Evolutionary conservation across 148 eudicot genomes (phyloP).

Genomic region (Bassia scoparia): DNA sequence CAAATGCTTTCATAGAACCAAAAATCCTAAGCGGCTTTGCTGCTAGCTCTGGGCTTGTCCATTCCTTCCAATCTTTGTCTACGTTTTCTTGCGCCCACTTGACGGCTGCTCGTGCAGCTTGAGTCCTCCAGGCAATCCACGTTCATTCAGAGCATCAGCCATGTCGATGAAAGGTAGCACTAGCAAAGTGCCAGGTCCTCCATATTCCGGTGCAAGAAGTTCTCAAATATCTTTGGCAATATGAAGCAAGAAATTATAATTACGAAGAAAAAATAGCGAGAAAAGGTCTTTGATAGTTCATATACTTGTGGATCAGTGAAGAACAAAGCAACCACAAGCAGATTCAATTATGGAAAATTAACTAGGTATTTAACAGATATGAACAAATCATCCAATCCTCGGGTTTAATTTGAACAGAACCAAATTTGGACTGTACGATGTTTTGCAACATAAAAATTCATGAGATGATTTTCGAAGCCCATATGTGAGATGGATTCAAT

Average conservation of each 20-base stretch:
- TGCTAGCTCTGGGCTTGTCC: conserved; percentile 34
- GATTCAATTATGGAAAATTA: neutral
- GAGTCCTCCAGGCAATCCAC: conserved; percentile 76
- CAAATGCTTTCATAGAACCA: neutral
- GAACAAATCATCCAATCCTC: neutral
- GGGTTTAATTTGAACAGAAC: neutral
- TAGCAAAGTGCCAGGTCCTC: conserved; percentile 85
- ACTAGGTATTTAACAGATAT: neutral
- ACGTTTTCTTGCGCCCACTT: conserved; percentile 44
- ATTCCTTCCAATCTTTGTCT: conserved; percentile 84
- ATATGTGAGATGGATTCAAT: neutral
- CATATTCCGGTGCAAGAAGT: conserved; percentile 80
- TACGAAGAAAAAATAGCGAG: neutral
- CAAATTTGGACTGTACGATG: too few relatives aligned
- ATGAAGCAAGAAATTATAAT: neutral
- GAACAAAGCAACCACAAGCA: neutral
- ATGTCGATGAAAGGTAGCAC: conserved; percentile 82
- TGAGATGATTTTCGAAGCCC: neutral
- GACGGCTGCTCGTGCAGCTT: conserved; percentile 76
- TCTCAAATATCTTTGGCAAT: conserved; percentile 46
- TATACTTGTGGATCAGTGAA: neutral
- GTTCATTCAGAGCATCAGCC: conserved; percentile 75
- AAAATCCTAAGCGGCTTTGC: neutral
- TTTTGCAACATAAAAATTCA: neutral
- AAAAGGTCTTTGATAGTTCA: too few relatives aligned